Evolutionary conservation across 805 yeast species (phyloP), one percentile per base, ranked within the genome.

Genomic region (Ogataea methylovora): DNA sequence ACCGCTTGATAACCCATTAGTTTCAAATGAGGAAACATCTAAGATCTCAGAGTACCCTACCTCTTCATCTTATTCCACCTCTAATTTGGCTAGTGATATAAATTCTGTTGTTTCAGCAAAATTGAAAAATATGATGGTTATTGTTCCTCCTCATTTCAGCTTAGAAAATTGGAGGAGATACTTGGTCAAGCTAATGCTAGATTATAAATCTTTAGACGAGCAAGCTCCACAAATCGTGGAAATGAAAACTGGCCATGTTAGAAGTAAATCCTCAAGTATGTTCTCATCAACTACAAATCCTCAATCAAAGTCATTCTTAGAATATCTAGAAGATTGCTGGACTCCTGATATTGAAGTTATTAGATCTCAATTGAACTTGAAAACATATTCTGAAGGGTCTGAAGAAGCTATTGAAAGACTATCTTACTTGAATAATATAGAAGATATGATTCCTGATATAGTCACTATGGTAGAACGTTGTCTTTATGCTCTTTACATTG

Each of bases 91-190:
- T 4, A 11, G n/a, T 27, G 4, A 14, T 11, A 12, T 27, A 8
- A 16, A 26, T 11, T 7, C 9, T 4, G 14, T 18, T 5, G 12
- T 12, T 15, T 17, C 25, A 9, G 24, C 37, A 8, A 29, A 24
- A 3, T 11, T 14, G 4, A 17, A 24, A 23, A 33, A 27, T 8
- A 32, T 26, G 15, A 30, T 15, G 5, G 28, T 30, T 8, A 24
- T 47, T 22, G 43, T 47, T 13, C 56, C 56, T 12, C 54, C 56
- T 8, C 39, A 46, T 3, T 45, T 51, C 22, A 34, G 52, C 4
- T 28, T 44, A 12, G 44, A 39, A 9, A 35, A 46, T 27, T 51
- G 56, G 56, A 38, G 54, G 18, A 40, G 33, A 19, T 38, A 31
- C 28, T 35, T 51, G 22, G 21, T 49, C 27, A 44, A 43, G 22